Evolutionary conservation across 768 basidiomycete species (phyloP).

Genomic region (Fomitopsis pulvina): DNA sequence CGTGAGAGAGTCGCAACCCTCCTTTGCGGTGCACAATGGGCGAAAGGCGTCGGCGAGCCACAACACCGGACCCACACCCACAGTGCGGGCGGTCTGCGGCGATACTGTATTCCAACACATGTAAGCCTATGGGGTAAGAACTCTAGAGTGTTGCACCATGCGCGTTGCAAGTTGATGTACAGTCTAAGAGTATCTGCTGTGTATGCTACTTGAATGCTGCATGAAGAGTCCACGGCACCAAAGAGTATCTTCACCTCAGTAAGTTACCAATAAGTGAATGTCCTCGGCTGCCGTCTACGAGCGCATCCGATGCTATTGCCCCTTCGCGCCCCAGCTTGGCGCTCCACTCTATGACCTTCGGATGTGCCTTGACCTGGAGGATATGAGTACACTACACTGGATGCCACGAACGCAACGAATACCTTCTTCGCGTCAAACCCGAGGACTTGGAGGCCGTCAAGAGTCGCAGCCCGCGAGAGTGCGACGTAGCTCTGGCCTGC

Average conservation of each 20-base stretch:
- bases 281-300: neutral
- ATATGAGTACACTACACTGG: neutral
- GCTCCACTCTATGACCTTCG: slow-evolving; percentile 38
- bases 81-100: too few species aligned
- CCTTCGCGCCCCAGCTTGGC: slow-evolving; percentile 22
- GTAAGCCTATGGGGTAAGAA: too few species aligned
- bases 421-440: slow-evolving; percentile 49
- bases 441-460: slow-evolving; percentile 49
- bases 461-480: slow-evolving; percentile 44
- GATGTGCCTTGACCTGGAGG: slow-evolving; percentile 35
- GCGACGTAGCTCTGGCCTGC: slow-evolving; percentile 44
- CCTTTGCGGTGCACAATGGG: too few species aligned
- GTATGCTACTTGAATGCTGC: too few species aligned
- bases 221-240: too few species aligned
- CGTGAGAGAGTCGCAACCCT: too few species aligned
- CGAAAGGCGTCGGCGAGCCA: too few species aligned
- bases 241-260: neutral
- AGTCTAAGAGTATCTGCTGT: too few species aligned
- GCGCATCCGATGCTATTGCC: neutral
- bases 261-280: neutral
- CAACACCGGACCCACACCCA: too few species aligned
- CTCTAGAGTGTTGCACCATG: too few species aligned
- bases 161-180: too few species aligned
- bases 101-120: too few species aligned
- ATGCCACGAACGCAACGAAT: neutral